These are phyloP conservation scores for Helotiales sp. DNA, from an alignment of 2,329 filamentous ascomycete genomes.

Conservation along the genomic window DNA sequence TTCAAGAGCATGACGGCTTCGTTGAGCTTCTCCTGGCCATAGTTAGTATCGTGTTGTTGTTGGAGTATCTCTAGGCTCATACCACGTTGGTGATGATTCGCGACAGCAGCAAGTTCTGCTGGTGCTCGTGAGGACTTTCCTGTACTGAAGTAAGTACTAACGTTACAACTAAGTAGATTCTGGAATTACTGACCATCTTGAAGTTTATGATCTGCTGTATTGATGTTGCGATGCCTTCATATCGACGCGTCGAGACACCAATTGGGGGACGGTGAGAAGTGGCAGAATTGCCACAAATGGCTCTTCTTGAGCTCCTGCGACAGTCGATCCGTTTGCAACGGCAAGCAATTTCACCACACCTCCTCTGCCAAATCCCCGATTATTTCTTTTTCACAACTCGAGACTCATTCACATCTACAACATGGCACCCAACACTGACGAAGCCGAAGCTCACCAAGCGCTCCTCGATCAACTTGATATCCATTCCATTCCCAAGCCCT, in stretches of 20 bases:
- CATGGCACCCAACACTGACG: slow-evolving; percentile 33
- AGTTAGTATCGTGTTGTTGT: slow-evolving; percentile 10
- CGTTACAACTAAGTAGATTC: not conserved
- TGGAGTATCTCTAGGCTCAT: slow-evolving; percentile 43
- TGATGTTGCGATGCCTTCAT: slow-evolving; percentile 3
- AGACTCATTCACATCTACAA: not conserved
- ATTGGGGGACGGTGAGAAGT: not conserved
- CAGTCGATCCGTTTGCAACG: not conserved
- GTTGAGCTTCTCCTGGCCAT: slow-evolving; percentile 85
- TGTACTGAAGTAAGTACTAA: slow-evolving; percentile 33
- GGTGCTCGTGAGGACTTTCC: slow-evolving; percentile 97
- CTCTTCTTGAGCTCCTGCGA: too few species aligned
- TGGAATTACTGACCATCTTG: not conserved
- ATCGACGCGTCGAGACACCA: slow-evolving; percentile 7
- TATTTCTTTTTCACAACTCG: not conserved
- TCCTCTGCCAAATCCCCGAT: not conserved
- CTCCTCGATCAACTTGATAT: slow-evolving; percentile 93
- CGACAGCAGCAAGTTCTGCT: slow-evolving; percentile 89
- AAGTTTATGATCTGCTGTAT: not conserved
- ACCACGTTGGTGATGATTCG: slow-evolving; percentile 98
- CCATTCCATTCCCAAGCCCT: slow-evolving; percentile 79
- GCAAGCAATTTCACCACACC: not conserved
- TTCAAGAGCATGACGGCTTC: slow-evolving; percentile 92
- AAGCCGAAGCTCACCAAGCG: slow-evolving; percentile 70
- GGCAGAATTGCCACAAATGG: slow-evolving; percentile 3